Base-by-base conservation (phyloP, 73 alveolate genomes). In the Paraurostyla sp. region DNA sequence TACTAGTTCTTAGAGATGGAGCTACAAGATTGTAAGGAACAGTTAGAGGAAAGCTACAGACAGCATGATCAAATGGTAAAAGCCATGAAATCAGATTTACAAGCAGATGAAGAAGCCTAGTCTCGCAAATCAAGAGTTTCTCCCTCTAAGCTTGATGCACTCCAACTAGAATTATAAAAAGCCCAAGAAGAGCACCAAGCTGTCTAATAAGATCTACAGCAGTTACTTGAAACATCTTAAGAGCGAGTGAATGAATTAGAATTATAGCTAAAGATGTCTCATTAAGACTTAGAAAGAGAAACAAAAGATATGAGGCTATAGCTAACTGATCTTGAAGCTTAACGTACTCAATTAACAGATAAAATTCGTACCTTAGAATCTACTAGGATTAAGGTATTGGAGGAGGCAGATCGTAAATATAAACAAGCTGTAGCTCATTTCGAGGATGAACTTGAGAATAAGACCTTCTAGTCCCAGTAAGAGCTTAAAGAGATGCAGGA, bases 381-480 rank as follows among this genome's bases (percentile, higher is more conserved):
- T 0, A 46, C 30, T 32, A 84, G 71, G 41, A 36, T 35, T 42
- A 59, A 45, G 38, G n/a, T 85, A 0, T 29, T 91, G 30, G 87
- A 68, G 43, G 91, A 85, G 43, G 30, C 83, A 16, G 96, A 91
- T 23, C 54, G 25, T 18, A 69, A 90, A 46, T 85, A 71, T 49
- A 48, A 60, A 41, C 30, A 36, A 25, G 48, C 25, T 16, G 48
- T 91, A 35, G 18, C n/a, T 0, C 48, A 48, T 20, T 57, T 76
- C n/a, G 96, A 91, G 59, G 52, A 41, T 38, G 96, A 91, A 35
- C 58, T 91, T 36, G 95, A 91, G 30, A 76, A 62, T 40, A 91
- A 84, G 56, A 76, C 65, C 0, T 33, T n/a, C 22, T 30, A 52
- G 35, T 18, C 69, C 0, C 52, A 93, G 76, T 50, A 69, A 38